Evolutionary conservation across 495 filamentous ascomycete genomes (phyloP), one percentile per base, ranked within the genome.

Genomic region (Penicillium dipodomyicola): DNA sequence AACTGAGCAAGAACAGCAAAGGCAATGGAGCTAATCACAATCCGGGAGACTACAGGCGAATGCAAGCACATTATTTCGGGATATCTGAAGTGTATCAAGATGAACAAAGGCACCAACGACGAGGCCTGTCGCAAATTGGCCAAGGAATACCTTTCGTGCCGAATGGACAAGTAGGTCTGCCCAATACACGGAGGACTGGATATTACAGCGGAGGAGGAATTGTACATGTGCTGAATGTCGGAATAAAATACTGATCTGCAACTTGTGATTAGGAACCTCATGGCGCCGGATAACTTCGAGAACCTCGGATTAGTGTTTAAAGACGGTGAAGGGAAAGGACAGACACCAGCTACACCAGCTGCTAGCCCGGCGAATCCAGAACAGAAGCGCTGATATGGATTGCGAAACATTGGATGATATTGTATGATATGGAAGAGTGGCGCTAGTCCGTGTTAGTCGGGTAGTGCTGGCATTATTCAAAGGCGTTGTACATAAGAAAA

Each of bases 221-320:
- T 19, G 20, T 12, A 11, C 2, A 3, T 3, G 4, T 42, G 35
- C 5, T 7, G 39, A 11, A 49, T 43, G 23, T 8, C 19, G 5
- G 29, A 25, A 52, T 10, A 22, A 22, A 29, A n/a, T 52, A 11
- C 58, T 60, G 46, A 65, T 46, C 35, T 23, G 43, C 20, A 12
- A 14, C 37, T 2, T 30, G 14, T 62, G 17, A 29, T 10, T 40
- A 96, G 92, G 65, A 96, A 96, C 67, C 78, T 98, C 32, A 98
- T 98, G 94, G 91, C 91, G 19, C 89, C 83, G 50, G 94, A 98
- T 65, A 86, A 93, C 52, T 90, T 97, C 65, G 88, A 88, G 72
- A 98, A 98, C 61, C 77, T 98, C 23, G 94, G 94, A 1, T 92
- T 95, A 56, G 74, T 76, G 12, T 89, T 90, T 29, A 73, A 80